Evolutionary conservation across 768 basidiomycete species (phyloP), one percentile per base, ranked within the genome.

Genomic region (Dacryopinax spathularia): DNA sequence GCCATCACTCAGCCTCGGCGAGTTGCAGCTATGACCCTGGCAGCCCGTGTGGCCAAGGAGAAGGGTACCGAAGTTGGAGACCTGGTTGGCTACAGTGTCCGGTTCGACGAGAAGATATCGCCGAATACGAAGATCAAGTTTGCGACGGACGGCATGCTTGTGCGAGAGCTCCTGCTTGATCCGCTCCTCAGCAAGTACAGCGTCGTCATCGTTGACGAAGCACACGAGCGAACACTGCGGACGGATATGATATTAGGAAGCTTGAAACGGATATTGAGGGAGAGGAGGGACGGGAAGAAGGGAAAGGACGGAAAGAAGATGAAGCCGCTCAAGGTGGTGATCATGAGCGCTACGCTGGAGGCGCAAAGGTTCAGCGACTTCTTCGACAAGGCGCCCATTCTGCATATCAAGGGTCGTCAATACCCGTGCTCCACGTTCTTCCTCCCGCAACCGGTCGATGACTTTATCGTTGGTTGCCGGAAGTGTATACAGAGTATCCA

Each of bases 261-360:
- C 65, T 78, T 99, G 60, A 98, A 96, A 76, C 80, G 77, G 27
- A 92, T 98, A 65, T 84, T 87, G 69, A 77, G 75, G 37, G 73
- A 77, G 61, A 77, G 95, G 67, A 92, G 69, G 0, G 72, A 75
- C 31, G 81, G 79, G 61, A 76, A 76, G 37, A 62, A 61, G 29
- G 63, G 63, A 33, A 85, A 83, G 68, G 77, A 41, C 31, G 60
- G 60, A 34, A 56, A 76, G 15, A 70, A 71, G 39, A 69, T 78
- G 1, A 84, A 84, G 65, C 86, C 88, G 16, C 81, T 99, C 65
- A 98, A 94, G 73, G 81, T 99, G 36, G 82, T 99, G 22, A 82
- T 99, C 67, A 99, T 99, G 96, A 93, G 91, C 73, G 96, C 96
- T 2, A 98, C 96, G 6, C 80, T 99, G 34, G 94, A 99, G 70